phyloP scores from a whole-genome alignment of 192 early-diverging fungal species.

The Coemansia sp. region DNA sequence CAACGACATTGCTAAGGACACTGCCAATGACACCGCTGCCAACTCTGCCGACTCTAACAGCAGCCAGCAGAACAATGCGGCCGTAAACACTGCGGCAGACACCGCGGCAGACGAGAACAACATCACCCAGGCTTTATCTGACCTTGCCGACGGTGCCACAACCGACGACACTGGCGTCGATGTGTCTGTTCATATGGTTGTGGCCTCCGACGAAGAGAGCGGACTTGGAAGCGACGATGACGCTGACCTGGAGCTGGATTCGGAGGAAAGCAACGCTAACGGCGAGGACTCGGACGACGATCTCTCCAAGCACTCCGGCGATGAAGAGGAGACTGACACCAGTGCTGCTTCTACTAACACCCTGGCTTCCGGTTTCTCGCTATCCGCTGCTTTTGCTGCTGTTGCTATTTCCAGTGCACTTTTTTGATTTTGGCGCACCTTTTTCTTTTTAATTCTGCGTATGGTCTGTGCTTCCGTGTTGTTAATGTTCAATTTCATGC shows the following conservation, averaged over 20 bases:
- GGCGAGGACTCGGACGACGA: not conserved
- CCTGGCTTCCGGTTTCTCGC: slow-evolving; percentile 7
- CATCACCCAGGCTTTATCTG: not conserved
- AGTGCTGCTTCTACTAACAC: slow-evolving; percentile 5
- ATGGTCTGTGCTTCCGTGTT: no score
- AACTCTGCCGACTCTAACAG: not conserved
- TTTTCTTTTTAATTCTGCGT: no score
- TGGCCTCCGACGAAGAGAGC: not conserved
- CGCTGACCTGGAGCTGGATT: not conserved
- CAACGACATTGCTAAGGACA: not conserved
- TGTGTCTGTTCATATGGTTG: not conserved
- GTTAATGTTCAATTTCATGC: no score
- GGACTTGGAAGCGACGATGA: not conserved
- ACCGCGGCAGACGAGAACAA: not conserved
- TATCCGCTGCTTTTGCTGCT: slow-evolving; percentile 10
- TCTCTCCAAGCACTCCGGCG: not conserved
- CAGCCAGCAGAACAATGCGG: not conserved
- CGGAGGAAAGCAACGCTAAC: slow-evolving; percentile 4
- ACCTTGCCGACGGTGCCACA: not conserved
- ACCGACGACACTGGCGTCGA: not conserved
- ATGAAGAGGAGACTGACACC: slow-evolving; percentile 6
- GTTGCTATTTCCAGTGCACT: slow-evolving; percentile 18
- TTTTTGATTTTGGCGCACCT: slow-evolving; percentile 5
- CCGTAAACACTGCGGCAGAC: not conserved
- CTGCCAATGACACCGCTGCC: not conserved